Conservation (phyloP, 2,329 filamentous ascomycete genomes). For the Cytospora paraplurivora region DNA sequence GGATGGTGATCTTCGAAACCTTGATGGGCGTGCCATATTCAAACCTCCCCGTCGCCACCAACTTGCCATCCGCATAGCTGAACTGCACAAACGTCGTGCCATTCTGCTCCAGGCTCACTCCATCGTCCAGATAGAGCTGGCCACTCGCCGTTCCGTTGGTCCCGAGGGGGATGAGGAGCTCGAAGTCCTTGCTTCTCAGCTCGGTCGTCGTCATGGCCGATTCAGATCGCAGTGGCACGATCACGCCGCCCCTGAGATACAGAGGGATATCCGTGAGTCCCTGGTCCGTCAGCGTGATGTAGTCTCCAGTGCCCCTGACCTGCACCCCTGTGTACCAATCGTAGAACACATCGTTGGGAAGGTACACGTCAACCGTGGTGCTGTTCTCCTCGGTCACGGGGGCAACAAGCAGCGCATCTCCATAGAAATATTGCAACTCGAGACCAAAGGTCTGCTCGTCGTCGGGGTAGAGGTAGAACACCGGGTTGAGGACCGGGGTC, state of each 20-base stretch:
- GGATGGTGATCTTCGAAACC: slow-evolving; percentile 53
- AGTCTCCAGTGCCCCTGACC: slow-evolving; percentile 45
- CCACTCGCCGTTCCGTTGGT: slow-evolving; percentile 65
- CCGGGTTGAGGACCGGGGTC: slow-evolving; percentile 65
- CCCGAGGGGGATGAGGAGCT: slow-evolving; percentile 69
- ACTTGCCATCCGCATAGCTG: slow-evolving; percentile 54
- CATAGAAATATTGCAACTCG: slow-evolving; percentile 52
- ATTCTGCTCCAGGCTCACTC: slow-evolving; percentile 64
- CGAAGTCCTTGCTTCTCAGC: slow-evolving; percentile 66
- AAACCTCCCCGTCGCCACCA: slow-evolving; percentile 56
- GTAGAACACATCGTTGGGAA: slow-evolving; percentile 52
- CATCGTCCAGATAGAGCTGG: slow-evolving; percentile 76
- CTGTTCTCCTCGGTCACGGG: slow-evolving; percentile 49
- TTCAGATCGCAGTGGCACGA: slow-evolving; percentile 61
- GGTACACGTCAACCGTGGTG: slow-evolving; percentile 48
- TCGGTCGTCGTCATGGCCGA: slow-evolving; percentile 65
- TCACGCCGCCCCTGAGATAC: slow-evolving; percentile 65
- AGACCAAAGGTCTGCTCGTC: slow-evolving; percentile 45
- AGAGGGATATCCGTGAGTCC: slow-evolving; percentile 61
- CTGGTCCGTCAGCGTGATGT: slow-evolving; percentile 44
- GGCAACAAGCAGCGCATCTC: slow-evolving; percentile 46
- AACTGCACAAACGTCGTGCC: slow-evolving; percentile 62
- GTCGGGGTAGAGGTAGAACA: slow-evolving; percentile 69
- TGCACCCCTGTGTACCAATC: slow-evolving; percentile 52
- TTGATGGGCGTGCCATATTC: slow-evolving; percentile 49